phyloP scores from a whole-genome alignment of 176 grass and related monocot genomes.

The Tuctoria greenei region DNA sequence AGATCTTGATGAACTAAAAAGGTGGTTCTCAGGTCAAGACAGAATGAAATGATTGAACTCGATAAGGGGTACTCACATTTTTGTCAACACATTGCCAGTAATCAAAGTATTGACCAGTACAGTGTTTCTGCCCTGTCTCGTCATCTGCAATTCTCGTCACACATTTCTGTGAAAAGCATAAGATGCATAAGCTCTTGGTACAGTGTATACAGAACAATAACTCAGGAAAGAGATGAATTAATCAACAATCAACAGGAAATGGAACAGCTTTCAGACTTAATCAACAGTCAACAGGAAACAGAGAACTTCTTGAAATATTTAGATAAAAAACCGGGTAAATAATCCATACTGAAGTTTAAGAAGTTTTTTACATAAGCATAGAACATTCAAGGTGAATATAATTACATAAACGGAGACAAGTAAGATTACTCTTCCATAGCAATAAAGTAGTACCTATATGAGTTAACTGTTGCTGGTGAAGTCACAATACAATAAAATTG shows the following conservation, averaged over 20 bases:
- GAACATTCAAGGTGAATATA: neutral
- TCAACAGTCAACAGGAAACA: neutral
- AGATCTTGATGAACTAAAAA: slow-evolving; percentile 10
- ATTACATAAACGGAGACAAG: neutral
- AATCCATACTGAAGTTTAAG: slow-evolving; percentile 12
- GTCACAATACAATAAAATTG: neutral
- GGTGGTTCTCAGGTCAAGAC: slow-evolving; percentile 6
- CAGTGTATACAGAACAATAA: slow-evolving; percentile 27
- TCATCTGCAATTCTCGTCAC: slow-evolving; percentile 69
- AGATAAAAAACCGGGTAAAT: neutral
- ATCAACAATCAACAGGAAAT: neutral
- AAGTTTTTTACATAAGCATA: slow-evolving; percentile 14
- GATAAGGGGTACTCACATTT: slow-evolving; percentile 55
- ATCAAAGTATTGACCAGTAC: slow-evolving; percentile 94
- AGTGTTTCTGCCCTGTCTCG: slow-evolving; percentile 82
- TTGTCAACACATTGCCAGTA: slow-evolving; percentile 92
- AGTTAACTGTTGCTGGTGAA: neutral
- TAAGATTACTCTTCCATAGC: neutral
- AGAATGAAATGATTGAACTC: neutral
- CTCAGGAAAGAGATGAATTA: slow-evolving; percentile 23
- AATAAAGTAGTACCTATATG: neutral
- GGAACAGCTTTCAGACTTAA: neutral
- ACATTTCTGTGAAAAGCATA: slow-evolving; percentile 62
- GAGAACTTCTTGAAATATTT: slow-evolving; percentile 24
- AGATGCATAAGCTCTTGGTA: slow-evolving; percentile 28